These are phyloP conservation scores for Trifolium fragiferum DNA, from an alignment of 306 rosid genomes.

Conservation along the genomic window DNA sequence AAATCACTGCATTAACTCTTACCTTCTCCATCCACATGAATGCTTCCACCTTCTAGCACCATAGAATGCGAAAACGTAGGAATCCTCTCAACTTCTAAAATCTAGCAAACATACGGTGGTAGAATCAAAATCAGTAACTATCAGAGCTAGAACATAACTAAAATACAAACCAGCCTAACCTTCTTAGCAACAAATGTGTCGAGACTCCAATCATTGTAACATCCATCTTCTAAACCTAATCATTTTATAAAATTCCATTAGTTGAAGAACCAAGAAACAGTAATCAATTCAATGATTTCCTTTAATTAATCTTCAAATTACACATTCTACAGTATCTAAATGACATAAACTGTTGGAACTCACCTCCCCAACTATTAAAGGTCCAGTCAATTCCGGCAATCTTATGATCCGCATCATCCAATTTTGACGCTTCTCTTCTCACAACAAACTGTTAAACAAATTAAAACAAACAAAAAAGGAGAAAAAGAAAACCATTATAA, in stretches of 20 bases:
- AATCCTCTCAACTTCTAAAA: conserved; percentile 71
- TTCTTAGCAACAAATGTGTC: conserved; percentile 72
- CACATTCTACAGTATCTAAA: neutral
- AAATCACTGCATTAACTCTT: conserved; percentile 32
- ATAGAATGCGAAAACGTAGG: conserved; percentile 70
- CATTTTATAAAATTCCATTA: conserved; percentile 31
- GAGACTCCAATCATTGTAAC: conserved; percentile 80
- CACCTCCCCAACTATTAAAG: conserved; percentile 98
- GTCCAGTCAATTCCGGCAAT: conserved; percentile 93
- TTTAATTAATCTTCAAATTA: conserved; percentile 30
- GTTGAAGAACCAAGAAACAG: conserved; percentile 15
- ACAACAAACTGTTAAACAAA: conserved; percentile 74
- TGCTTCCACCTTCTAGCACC: conserved; percentile 97
- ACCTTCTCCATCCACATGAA: conserved; percentile 99
- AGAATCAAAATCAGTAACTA: conserved; percentile 31
- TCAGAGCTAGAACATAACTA: neutral
- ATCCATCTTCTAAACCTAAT: conserved; percentile 76
- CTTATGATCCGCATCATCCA: conserved; percentile 41
- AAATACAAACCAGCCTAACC: conserved; percentile 49
- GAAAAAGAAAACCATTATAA: neutral
- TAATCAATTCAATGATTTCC: conserved; percentile 10
- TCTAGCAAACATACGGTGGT: conserved; percentile 53
- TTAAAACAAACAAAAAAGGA: neutral
- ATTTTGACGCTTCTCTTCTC: conserved; percentile 45
- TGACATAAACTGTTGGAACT: conserved; percentile 30